These are phyloP conservation scores for Liquidambar formosana DNA, from an alignment of 164 flowering plant species.

Conservation along the genomic window DNA sequence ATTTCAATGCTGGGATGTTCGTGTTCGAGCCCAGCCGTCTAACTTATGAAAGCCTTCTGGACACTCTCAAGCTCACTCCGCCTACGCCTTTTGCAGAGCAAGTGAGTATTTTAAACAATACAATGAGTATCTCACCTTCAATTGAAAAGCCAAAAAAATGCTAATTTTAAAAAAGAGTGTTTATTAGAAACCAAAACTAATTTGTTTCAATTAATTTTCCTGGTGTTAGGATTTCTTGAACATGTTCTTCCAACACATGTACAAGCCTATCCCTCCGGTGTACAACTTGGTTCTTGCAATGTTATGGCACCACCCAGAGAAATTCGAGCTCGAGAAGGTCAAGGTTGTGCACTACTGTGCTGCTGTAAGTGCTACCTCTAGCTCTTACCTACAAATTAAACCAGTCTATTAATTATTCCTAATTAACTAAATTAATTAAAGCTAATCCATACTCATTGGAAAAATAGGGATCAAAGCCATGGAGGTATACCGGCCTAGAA, in stretches of 20 bases:
- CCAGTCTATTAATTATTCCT: too few species aligned
- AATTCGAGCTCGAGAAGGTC: constrained; percentile 47
- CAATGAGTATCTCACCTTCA: too few species aligned
- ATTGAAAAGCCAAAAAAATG: too few species aligned
- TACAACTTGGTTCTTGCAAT: constrained; percentile 63
- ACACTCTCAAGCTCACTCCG: constrained; percentile 38
- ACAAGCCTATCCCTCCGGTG: constrained; percentile 51
- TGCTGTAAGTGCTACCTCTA: constrained; percentile 45
- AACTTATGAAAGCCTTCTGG: constrained; percentile 45
- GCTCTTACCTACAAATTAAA: neutral
- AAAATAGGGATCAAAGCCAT: constrained; percentile 68
- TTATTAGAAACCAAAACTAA: neutral
- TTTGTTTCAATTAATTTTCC: neutral
- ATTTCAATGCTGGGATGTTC: constrained; percentile 72
- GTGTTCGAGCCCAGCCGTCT: constrained; percentile 59
- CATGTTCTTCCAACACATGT: constrained; percentile 49
- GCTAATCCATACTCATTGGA: neutral
- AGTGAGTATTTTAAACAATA: constrained; percentile 35
- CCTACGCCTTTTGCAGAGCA: constrained; percentile 71
- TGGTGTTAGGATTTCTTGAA: constrained; percentile 58
- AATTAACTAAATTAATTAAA: neutral
- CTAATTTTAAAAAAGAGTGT: too few species aligned
- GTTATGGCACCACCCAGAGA: constrained; percentile 72
- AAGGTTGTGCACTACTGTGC: constrained; percentile 71
- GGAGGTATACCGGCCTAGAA: constrained; percentile 71